Evolutionary conservation across 176 grass and related monocot genomes (phyloP).

Genomic region (Alloteropsis semialata): DNA sequence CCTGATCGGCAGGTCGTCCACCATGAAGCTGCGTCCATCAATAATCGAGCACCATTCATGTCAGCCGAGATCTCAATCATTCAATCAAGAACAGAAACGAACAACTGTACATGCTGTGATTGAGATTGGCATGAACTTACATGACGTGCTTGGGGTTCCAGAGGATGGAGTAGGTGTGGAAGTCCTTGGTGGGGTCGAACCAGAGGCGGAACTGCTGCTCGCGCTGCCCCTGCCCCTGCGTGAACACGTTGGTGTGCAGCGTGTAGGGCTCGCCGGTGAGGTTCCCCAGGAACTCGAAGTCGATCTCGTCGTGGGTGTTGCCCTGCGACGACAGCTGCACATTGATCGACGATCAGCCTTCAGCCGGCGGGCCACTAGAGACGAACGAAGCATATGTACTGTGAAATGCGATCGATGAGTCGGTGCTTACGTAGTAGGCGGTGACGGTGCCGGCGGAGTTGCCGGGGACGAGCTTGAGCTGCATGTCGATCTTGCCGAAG

Average conservation of each 20-base stretch:
- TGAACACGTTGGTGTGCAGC: slow-evolving; percentile 86
- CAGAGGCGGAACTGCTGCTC: slow-evolving; percentile 91
- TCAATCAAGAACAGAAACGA: no score
- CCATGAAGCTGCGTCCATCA: slow-evolving; percentile 64
- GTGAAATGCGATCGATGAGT: background rate
- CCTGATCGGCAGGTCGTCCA: slow-evolving; percentile 75
- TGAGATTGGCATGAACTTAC: slow-evolving; percentile 24
- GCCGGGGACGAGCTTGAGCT: slow-evolving; percentile 72
- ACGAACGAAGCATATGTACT: background rate
- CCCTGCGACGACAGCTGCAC: slow-evolving; percentile 76
- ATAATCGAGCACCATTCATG: no score
- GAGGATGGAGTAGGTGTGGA: slow-evolving; percentile 88
- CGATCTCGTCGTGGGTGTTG: slow-evolving; percentile 72
- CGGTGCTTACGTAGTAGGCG: slow-evolving; percentile 61
- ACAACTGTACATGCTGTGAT: no score
- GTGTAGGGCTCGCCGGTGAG: slow-evolving; percentile 75
- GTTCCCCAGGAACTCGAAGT: slow-evolving; percentile 90
- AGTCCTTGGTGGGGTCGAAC: slow-evolving; percentile 86
- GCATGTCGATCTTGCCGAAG: slow-evolving; percentile 94
- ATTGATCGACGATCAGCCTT: background rate
- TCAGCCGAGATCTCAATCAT: background rate
- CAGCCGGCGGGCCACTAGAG: background rate
- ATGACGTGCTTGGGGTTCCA: slow-evolving; percentile 94
- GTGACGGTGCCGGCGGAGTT: slow-evolving; percentile 94
- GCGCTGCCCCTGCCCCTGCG: slow-evolving; percentile 66